phyloP scores from a whole-genome alignment of 257 asterid genomes.

The Leonotis leonurus region DNA sequence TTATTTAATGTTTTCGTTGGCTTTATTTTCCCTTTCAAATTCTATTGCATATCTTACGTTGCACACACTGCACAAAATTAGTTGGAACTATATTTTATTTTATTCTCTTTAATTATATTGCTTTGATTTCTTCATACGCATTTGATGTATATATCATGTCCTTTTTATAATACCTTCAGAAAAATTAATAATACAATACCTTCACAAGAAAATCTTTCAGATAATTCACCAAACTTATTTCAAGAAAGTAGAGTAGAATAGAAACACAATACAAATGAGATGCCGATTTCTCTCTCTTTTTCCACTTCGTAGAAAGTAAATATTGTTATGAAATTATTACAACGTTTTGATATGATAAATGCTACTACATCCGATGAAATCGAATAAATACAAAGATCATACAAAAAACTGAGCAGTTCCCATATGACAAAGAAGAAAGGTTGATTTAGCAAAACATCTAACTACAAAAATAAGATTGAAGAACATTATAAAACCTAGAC shows the following conservation, averaged over 20 bases:
- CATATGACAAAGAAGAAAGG: neutral
- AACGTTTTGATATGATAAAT: neutral
- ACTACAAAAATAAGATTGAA: neutral
- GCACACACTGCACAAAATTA: too few species aligned
- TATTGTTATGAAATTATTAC: neutral
- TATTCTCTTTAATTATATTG: too few species aligned
- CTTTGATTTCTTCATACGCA: too few species aligned
- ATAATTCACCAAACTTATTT: too few species aligned
- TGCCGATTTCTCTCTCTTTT: too few species aligned
- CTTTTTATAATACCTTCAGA: too few species aligned
- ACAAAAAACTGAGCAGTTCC: neutral
- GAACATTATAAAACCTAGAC: neutral
- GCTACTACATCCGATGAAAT: neutral
- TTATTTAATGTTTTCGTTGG: neutral
- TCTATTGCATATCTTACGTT: too few species aligned
- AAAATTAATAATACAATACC: too few species aligned
- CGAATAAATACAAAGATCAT: neutral
- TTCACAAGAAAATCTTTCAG: constrained; percentile 24
- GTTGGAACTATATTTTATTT: too few species aligned
- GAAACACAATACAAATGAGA: neutral
- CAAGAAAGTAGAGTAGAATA: too few species aligned
- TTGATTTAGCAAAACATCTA: neutral
- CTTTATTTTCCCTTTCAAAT: too few species aligned
- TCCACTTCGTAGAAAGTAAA: neutral
- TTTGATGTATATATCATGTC: too few species aligned